Base-by-base conservation (phyloP, 2,329 filamentous ascomycete species). In the Grosmannia clavigera region DNA sequence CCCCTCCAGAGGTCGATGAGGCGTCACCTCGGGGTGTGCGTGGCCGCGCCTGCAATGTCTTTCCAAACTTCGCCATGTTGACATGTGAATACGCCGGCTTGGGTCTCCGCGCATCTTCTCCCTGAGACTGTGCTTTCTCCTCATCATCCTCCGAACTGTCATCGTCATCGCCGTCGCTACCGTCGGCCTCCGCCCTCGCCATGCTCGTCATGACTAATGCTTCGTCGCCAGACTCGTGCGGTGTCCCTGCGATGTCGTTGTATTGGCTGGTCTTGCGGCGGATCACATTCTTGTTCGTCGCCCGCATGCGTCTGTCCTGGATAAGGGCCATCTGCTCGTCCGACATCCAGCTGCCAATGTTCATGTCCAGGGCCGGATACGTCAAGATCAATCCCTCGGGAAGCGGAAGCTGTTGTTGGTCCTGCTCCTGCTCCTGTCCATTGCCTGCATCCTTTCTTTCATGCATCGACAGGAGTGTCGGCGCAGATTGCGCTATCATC, bases 311-410 rank as follows among this genome's bases (percentile, higher is more conserved):
- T 12, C 90, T 84, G 64, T 96, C 92, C 65, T 90, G 86, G 64
- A 99, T 95, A 62, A 99, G 75, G 0, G 90, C 84, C 90, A 97
- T 95, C 70, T 99, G 92, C 71, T 97, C 92, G 67, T 97, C 92
- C 0, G 90, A 92, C 92, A 99, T 97, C 94, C 94, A 99, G 71
- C 92, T 96, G 46, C 90, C 90, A 65, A 97, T 97, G 68, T 95
- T 96, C 88, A 97, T 91, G 68, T 97, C 94, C 61, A 99, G 75
- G 0, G 87, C 86, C 0, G 94, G 94, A 68, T 99, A 99, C 61
- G 95, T 85, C 56, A 96, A 78, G 0, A 97, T 79, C 9, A 97
- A 73, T 0, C 91, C 92, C 58, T 88, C 87, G 0, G 94, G 94
- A 0, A 81, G 70, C 0, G 91, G 87, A 6, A 96, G 77, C 2